Evolutionary conservation across 805 yeast species (phyloP).

Genomic region (Candida boidinii): DNA sequence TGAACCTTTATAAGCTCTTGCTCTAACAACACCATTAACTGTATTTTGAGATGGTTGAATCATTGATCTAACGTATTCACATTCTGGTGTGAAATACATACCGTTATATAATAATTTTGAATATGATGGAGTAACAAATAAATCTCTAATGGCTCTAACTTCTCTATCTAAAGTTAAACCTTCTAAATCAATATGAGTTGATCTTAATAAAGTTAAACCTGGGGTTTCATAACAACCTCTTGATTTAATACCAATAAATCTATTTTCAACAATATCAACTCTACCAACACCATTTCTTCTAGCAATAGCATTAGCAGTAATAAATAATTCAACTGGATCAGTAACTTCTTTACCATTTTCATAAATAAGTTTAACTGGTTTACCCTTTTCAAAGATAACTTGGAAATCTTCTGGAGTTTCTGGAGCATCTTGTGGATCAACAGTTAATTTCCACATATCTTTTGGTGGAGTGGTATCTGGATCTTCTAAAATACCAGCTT

Average conservation of each 20-base stretch:
- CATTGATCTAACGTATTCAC: conserved; percentile 91
- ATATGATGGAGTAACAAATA: conserved; percentile 88
- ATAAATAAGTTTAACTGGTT: conserved; percentile 74
- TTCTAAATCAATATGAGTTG: conserved; percentile 92
- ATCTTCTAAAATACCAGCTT: conserved; percentile 98
- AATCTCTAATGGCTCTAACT: conserved; percentile 94
- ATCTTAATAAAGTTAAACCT: conserved; percentile 89
- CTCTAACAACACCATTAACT: conserved; percentile 95
- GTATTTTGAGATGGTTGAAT: conserved; percentile 90
- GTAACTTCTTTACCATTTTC: conserved; percentile 50
- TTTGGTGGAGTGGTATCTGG: conserved; percentile 99
- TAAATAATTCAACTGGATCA: conserved; percentile 86
- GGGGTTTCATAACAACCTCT: conserved; percentile 99
- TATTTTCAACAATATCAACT: conserved; percentile 97
- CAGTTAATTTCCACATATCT: conserved; percentile 99
- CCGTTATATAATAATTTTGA: conserved; percentile 92
- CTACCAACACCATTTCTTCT: conserved; percentile 99
- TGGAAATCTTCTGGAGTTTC: conserved; percentile 83
- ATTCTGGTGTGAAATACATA: conserved; percentile 96
- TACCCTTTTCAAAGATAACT: conserved; percentile 76
- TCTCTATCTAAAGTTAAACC: conserved; percentile 97
- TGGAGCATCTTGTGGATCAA: conserved; percentile 95
- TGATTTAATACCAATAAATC: conserved; percentile 97
- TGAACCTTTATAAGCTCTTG: conserved; percentile 87
- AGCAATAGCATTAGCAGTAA: conserved; percentile 88